phyloP scores from a whole-genome alignment of 163 green algal species.

The Chlamydomonas reinhardtii region DNA sequence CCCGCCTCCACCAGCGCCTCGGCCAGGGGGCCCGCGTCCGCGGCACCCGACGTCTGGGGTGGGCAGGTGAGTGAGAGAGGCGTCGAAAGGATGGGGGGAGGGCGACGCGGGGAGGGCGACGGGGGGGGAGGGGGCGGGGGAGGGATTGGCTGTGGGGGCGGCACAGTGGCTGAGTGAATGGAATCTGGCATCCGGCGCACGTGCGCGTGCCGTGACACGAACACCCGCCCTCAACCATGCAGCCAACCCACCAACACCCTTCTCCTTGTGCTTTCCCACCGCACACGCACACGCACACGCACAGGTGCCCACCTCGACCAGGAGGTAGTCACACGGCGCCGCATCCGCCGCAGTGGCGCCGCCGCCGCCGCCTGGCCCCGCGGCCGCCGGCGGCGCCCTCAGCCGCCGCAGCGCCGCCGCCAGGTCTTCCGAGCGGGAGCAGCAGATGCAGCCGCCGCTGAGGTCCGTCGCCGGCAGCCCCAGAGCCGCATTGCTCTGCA shows the following conservation, averaged over 20 bases:
- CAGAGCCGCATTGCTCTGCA: constrained; percentile 59
- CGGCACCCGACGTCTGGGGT: constrained; percentile 67
- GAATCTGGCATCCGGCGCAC: too few species aligned
- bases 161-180: too few species aligned
- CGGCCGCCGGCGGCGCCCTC: not conserved
- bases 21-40: constrained; percentile 65
- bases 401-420: constrained; percentile 49
- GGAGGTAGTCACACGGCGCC: constrained; percentile 62
- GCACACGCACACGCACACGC: too few species aligned
- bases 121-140: too few species aligned
- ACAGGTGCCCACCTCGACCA: constrained; percentile 19
- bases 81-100: too few species aligned
- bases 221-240: too few species aligned
- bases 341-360: not conserved
- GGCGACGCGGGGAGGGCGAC: too few species aligned
- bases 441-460: constrained; percentile 68
- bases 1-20: constrained; percentile 48
- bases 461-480: constrained; percentile 57
- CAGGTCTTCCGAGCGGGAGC: constrained; percentile 52
- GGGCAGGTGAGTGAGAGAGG: too few species aligned
- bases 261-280: too few species aligned
- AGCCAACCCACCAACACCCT: too few species aligned
- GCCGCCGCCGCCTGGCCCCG: not conserved
- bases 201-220: too few species aligned
- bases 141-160: too few species aligned